phyloP scores from a whole-genome alignment of 495 filamentous ascomycete genomes.

The Aspergillus homomorphus region DNA sequence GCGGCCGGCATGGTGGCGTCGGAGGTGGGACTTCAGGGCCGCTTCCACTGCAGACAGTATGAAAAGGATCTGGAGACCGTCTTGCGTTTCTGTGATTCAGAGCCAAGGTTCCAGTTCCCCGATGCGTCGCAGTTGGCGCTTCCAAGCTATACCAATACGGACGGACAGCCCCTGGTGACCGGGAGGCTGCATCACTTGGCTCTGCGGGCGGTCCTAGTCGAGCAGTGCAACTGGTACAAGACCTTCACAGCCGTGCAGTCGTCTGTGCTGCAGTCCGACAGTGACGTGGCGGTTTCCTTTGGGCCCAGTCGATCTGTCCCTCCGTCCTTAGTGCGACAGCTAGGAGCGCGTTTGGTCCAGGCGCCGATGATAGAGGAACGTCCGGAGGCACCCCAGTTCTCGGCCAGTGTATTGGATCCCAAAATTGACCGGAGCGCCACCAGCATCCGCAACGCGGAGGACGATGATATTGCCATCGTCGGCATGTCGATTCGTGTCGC shows the following conservation, averaged over 20 bases:
- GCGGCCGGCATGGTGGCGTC: background rate
- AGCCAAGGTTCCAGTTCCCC: background rate
- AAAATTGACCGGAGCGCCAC: too few relatives aligned
- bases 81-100: background rate
- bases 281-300: background rate
- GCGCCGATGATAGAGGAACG: background rate
- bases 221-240: constrained; percentile 1
- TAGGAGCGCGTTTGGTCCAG: background rate
- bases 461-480: constrained; percentile 45
- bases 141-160: background rate
- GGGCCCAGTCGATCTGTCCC: constrained; percentile 1
- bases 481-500: constrained; percentile 46
- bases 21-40: constrained; percentile 6
- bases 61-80: background rate
- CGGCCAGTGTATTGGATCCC: too few relatives aligned
- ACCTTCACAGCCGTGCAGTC: background rate
- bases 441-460: too few relatives aligned
- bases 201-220: constrained; percentile 1
- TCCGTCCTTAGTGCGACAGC: background rate
- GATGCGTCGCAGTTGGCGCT: background rate
- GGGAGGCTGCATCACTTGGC: background rate
- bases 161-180: background rate
- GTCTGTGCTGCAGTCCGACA: background rate
- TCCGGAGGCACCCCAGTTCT: too few relatives aligned
- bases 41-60: constrained; percentile 4